Conservation (phyloP, 805 yeast genomes). For the Ogataea wickerhamii region DNA sequence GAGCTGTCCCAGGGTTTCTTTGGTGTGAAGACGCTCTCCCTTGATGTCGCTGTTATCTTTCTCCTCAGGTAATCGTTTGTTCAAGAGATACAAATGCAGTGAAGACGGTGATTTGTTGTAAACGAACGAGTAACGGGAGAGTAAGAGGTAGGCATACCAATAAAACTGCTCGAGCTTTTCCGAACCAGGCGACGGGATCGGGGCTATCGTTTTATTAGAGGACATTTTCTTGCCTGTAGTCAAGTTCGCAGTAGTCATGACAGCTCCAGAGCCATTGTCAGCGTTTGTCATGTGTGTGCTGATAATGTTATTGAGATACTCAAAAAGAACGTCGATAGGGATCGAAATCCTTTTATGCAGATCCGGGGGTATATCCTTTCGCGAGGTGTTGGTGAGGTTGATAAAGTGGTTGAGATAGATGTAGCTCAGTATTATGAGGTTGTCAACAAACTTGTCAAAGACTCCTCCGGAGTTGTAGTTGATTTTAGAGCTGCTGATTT, state of each 20-base stretch:
- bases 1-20: slow-evolving; percentile 20
- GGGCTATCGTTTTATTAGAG: background rate
- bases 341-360: slow-evolving; percentile 22
- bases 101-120: slow-evolving; percentile 41
- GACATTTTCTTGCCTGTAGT: slow-evolving; percentile 1
- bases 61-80: slow-evolving; percentile 27
- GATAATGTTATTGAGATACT: slow-evolving; percentile 47
- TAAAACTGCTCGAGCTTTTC: slow-evolving; percentile 27
- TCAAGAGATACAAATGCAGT: slow-evolving; percentile 29
- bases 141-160: slow-evolving; percentile 48
- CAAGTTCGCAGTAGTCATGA: background rate
- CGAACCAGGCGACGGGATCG: background rate
- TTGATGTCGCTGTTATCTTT: slow-evolving; percentile 5
- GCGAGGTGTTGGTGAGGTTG: slow-evolving; percentile 21
- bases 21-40: slow-evolving; percentile 2
- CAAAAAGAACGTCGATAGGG: slow-evolving; percentile 45
- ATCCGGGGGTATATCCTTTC: slow-evolving; percentile 8
- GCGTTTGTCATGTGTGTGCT: slow-evolving; percentile 39
- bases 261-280: slow-evolving; percentile 6
- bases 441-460: slow-evolving; percentile 39
- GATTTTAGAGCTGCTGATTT: slow-evolving; percentile 26
- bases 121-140: slow-evolving; percentile 41
- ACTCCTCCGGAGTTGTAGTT: slow-evolving; percentile 30
- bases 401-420: slow-evolving; percentile 40
- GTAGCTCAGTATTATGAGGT: slow-evolving; percentile 42